Evolutionary conservation across 495 filamentous ascomycete species (phyloP).

Genomic region (Hypoxylon intermedium): DNA sequence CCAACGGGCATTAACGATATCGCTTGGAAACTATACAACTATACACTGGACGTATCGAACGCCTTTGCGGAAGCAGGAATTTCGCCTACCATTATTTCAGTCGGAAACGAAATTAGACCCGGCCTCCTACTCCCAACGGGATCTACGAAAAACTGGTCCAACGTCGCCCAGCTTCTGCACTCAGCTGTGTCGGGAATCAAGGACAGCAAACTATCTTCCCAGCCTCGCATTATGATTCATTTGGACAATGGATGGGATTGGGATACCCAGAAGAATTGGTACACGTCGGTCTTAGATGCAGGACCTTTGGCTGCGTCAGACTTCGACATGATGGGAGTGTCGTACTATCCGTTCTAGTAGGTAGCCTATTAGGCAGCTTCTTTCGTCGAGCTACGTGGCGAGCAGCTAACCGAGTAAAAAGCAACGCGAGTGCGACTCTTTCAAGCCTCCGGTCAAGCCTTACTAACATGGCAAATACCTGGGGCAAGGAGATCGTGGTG

Average conservation of each 20-base stretch:
- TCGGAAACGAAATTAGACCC: constrained; percentile 72
- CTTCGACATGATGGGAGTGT: constrained; percentile 74
- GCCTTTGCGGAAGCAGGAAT: constrained; percentile 62
- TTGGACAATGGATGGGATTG: constrained; percentile 75
- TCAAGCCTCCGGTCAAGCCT: constrained; percentile 61
- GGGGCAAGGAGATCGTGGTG: constrained; percentile 66
- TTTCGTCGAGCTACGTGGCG: background rate
- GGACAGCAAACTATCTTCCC: constrained; percentile 61
- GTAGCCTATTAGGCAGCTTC: background rate
- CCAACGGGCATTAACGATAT: constrained; percentile 64
- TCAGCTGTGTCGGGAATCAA: constrained; percentile 68
- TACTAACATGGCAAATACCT: constrained; percentile 63
- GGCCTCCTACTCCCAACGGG: constrained; percentile 72
- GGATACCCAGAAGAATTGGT: constrained; percentile 68
- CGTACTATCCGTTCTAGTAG: constrained; percentile 72
- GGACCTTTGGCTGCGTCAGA: constrained; percentile 61
- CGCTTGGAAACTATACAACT: constrained; percentile 68
- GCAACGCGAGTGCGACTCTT: constrained; percentile 60
- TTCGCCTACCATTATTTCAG: constrained; percentile 67
- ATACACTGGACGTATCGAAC: constrained; percentile 67
- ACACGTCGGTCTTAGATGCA: constrained; percentile 61
- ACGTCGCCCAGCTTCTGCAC: constrained; percentile 67
- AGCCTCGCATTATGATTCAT: constrained; percentile 72
- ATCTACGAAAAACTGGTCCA: constrained; percentile 52
- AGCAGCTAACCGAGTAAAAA: constrained; percentile 8